phyloP scores from a whole-genome alignment of 371 early-diverging fungal genomes.

The Mucor lusitanicus region DNA sequence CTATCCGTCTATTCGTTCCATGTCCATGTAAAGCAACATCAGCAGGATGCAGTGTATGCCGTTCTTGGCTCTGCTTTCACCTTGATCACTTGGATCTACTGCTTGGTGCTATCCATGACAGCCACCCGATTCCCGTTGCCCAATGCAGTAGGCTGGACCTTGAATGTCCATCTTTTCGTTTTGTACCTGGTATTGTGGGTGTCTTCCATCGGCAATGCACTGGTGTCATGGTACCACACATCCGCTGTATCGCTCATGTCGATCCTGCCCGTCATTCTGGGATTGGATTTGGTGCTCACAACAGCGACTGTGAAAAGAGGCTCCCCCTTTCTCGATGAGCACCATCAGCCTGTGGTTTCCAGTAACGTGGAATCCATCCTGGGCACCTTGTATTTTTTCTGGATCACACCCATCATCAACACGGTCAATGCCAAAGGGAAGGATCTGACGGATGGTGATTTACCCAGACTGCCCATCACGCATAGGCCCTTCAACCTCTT shows the following conservation, averaged over 20 bases:
- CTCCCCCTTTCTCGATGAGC: conserved; percentile 33
- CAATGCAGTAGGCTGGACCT: conserved; percentile 24
- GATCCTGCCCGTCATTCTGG: conserved; percentile 12
- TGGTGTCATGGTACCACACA: background rate
- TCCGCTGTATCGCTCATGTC: background rate
- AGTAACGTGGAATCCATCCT: conserved; percentile 22
- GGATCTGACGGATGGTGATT: conserved; percentile 31
- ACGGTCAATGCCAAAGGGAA: conserved; percentile 23
- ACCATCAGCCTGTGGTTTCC: conserved; percentile 17
- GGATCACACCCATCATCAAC: conserved; percentile 29
- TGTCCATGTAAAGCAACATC: background rate
- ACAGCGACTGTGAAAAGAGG: conserved; percentile 32
- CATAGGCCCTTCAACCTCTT: conserved; percentile 36
- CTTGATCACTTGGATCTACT: conserved; percentile 21
- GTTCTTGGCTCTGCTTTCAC: background rate
- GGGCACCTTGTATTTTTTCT: conserved; percentile 23
- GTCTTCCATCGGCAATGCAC: conserved; percentile 5
- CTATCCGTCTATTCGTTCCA: conserved; percentile 9
- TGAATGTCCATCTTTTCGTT: conserved; percentile 36
- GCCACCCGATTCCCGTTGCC: conserved; percentile 15
- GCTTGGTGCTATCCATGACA: conserved; percentile 16
- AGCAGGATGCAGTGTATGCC: background rate
- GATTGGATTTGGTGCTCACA: conserved; percentile 24
- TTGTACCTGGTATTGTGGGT: conserved; percentile 21
- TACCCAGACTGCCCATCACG: conserved; percentile 27